Conservation (phyloP, 2,329 filamentous ascomycete genomes). For the Alternaria sp. region DNA sequence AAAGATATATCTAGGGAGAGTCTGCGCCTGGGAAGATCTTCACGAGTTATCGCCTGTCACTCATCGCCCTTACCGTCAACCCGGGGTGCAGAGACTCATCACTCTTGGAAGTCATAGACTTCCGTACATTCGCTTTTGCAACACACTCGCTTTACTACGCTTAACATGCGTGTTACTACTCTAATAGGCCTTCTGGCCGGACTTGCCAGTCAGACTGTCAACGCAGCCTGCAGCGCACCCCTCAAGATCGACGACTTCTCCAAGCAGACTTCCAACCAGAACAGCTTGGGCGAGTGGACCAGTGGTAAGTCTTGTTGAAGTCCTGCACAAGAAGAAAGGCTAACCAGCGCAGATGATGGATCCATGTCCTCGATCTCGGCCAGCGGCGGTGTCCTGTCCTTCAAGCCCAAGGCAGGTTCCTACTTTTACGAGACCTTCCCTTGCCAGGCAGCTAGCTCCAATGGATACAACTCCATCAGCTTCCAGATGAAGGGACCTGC, state of each 20-base stretch:
- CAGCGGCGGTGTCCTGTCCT: conserved; percentile 54
- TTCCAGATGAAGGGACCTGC: conserved; percentile 57
- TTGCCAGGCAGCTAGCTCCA: conserved; percentile 54
- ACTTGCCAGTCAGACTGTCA: conserved; percentile 31
- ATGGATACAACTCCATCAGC: conserved; percentile 56
- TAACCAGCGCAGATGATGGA: conserved; percentile 54
- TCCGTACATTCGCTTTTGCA: conserved; percentile 48
- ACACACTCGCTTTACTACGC: conserved; percentile 32
- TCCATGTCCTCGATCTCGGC: conserved; percentile 55
- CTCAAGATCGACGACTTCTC: conserved; percentile 50
- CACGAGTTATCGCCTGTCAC: conserved; percentile 31
- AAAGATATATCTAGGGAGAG: conserved; percentile 32
- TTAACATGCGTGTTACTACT: conserved; percentile 38
- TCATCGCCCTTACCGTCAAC: conserved; percentile 19
- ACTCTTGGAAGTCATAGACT: conserved; percentile 38
- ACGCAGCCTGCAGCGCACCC: conserved; percentile 44
- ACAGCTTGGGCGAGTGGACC: conserved; percentile 44
- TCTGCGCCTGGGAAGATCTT: conserved; percentile 7
- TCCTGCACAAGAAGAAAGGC: neutral
- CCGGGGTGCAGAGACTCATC: conserved; percentile 23
- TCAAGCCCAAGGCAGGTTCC: conserved; percentile 56
- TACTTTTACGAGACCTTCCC: conserved; percentile 63
- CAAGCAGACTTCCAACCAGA: conserved; percentile 44
- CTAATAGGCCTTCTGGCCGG: conserved; percentile 44
- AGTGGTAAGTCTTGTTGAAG: conserved; percentile 32